Evolutionary conservation across 1,284 basidiomycete species (phyloP).

Genomic region (Abortiporus biennis): DNA sequence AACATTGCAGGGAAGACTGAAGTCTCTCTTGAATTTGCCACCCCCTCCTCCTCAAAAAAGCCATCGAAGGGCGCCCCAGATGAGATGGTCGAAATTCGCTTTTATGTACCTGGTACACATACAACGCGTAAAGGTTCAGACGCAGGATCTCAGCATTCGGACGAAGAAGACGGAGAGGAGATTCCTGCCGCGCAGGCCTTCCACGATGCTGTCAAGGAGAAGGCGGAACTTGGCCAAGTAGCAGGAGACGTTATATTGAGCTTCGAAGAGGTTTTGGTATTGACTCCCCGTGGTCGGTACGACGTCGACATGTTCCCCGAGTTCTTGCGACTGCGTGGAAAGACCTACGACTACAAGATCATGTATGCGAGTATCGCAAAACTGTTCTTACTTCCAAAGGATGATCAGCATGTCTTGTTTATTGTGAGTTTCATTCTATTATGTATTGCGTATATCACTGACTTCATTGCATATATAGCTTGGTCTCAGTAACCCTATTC

Average conservation of each 20-base stretch:
- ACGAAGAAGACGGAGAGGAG: conserved; percentile 65
- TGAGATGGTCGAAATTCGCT: conserved; percentile 94
- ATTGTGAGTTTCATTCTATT: conserved; percentile 56
- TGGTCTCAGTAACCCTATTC: conserved; percentile 86
- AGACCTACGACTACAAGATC: conserved; percentile 99
- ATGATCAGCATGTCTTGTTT: conserved; percentile 94
- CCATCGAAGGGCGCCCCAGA: conserved; percentile 51
- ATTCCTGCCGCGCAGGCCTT: conserved; percentile 93
- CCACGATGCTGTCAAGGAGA: conserved; percentile 95
- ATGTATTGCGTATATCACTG: conserved; percentile 2
- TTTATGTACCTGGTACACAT: conserved; percentile 89
- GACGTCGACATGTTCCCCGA: conserved; percentile 98
- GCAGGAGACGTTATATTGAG: conserved; percentile 91
- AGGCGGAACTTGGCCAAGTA: conserved; percentile 92
- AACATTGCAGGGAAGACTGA: conserved; percentile 98
- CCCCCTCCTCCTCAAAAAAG: conserved; percentile 44
- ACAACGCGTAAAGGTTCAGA: conserved; percentile 70
- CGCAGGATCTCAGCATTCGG: conserved; percentile 68
- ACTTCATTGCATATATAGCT: conserved; percentile 41
- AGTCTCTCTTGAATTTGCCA: conserved; percentile 92
- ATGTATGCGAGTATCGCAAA: conserved; percentile 86
- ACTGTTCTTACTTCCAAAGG: conserved; percentile 93
- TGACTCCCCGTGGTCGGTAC: conserved; percentile 95
- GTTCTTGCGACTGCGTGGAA: conserved; percentile 91
- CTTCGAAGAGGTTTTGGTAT: conserved; percentile 95